Percentiles rank a stretch among this genome's conserved stretches.
phyloP scores from a whole-genome alignment of 768 basidiomycete genomes.

The Naganishia vaughanmartiniae region DNA sequence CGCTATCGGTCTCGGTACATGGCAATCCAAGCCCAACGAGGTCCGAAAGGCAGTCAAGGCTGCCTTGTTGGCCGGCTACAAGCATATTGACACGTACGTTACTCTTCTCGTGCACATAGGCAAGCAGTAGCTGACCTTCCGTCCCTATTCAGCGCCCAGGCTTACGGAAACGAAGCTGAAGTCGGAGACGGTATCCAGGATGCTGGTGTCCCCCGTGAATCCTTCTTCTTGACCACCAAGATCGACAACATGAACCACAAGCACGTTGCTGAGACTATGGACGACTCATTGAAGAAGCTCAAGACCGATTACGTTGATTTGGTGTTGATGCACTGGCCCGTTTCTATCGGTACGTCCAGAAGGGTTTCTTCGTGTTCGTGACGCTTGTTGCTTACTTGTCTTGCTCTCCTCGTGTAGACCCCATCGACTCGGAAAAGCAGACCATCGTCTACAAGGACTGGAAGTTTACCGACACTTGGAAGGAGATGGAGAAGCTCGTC shows the following conservation, averaged over 20 bases:
- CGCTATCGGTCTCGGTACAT: slow-evolving; percentile 61
- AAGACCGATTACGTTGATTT: slow-evolving; percentile 72
- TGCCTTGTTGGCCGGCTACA: slow-evolving; percentile 73
- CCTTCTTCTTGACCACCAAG: slow-evolving; percentile 72
- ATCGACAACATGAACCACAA: slow-evolving; percentile 36
- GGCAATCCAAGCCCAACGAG: slow-evolving; percentile 61
- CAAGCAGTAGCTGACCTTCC: neutral
- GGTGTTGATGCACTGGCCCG: slow-evolving; percentile 57
- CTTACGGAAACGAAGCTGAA: slow-evolving; percentile 68
- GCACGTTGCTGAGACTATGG: slow-evolving; percentile 29
- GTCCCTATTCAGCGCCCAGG: slow-evolving; percentile 24
- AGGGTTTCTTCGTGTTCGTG: neutral
- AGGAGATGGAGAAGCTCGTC: slow-evolving; percentile 69
- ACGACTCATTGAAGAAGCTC: slow-evolving; percentile 58
- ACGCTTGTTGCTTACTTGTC: neutral
- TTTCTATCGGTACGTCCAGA: slow-evolving; percentile 27
- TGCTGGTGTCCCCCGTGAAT: slow-evolving; percentile 67
- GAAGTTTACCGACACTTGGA: slow-evolving; percentile 77
- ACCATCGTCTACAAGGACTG: slow-evolving; percentile 58
- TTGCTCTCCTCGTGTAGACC: slow-evolving; percentile 7
- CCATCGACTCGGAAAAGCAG: slow-evolving; percentile 30
- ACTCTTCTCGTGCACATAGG: slow-evolving; percentile 15
- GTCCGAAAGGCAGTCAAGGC: slow-evolving; percentile 72
- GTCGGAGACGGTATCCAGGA: slow-evolving; percentile 77
- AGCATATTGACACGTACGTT: slow-evolving; percentile 55